Base-by-base conservation (phyloP, 495 filamentous ascomycete genomes). In the Elaphomyces granulatus region DNA sequence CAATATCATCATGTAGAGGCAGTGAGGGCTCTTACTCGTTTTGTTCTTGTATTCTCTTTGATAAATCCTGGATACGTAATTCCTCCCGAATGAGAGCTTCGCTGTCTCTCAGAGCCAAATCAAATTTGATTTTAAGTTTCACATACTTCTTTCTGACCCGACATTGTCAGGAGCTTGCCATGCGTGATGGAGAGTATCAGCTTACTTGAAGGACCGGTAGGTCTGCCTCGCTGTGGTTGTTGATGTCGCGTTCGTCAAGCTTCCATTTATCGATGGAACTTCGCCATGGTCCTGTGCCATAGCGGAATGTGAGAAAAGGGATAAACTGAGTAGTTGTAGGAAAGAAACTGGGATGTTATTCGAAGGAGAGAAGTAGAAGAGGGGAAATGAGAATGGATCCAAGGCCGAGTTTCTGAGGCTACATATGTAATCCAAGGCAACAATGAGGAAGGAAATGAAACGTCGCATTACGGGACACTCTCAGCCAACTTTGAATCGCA, bases 71-170 rank as follows among this genome's bases (percentile, higher is more conserved):
- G 8, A 85, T 82, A 42, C 81, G 77, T 54, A 82, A 73, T 54
- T 90, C 86, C 28, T 83, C 72, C 40, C 70, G 72, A 55, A 81
- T 84, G 30, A 93, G 66, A 28, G 68, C 67, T 51, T 92, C 83
- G 48, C 78, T 87, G 36, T 82, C 75, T 36, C 74, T 72, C 76
- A 88, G 86, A 49, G 73, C 74, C 32, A 79, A 70, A 48, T 95
- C 86, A 49, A 95, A 98, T 30, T 73, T 69, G 50, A 84, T 67
- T 51, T 82, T 80, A 66, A 93, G 77, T 64, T 98, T 98, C 40
- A 83, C 77, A 60, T 88, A 98, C 64, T 98, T 98, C 63, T 92
- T 94, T 63, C 85, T 87, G 58, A 49, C n/a, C n/a, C n/a, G n/a
- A n/a, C n/a, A n/a, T n/a, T n/a, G n/a, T n/a, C n/a, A n/a, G n/a